Evolutionary conservation across 1,284 basidiomycete species (phyloP).

Genomic region (Moniliella sp.): DNA sequence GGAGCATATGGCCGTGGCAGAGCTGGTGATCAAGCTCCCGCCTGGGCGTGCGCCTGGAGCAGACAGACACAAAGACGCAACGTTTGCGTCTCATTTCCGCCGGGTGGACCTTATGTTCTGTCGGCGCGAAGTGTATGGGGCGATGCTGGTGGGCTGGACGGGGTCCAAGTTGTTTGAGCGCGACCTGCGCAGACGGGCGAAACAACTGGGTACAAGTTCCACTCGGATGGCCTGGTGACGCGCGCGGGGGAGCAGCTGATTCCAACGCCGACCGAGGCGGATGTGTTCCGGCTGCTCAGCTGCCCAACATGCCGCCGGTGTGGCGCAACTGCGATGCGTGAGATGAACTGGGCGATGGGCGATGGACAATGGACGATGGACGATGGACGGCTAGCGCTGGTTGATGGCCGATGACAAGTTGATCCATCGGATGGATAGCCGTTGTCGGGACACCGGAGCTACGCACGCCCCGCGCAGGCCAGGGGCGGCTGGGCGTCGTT

Average conservation of each 20-base stretch:
- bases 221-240: constrained; percentile 1
- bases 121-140: constrained; percentile 11
- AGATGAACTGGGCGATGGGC: too few relatives aligned
- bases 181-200: constrained; percentile 13
- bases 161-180: constrained; percentile 14
- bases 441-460: too few relatives aligned
- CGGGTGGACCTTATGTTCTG: constrained; percentile 6
- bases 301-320: constrained; percentile 13
- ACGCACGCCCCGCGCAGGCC: too few relatives aligned
- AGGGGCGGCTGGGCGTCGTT: too few relatives aligned
- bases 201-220: constrained; percentile 8
- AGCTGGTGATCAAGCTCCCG: too few relatives aligned
- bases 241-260: constrained; percentile 3
- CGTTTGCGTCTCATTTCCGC: constrained; percentile 3
- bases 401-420: too few relatives aligned
- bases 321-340: constrained; percentile 21
- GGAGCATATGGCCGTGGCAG: too few relatives aligned
- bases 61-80: too few relatives aligned
- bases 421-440: too few relatives aligned
- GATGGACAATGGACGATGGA: too few relatives aligned
- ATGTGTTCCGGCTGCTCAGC: constrained; percentile 7
- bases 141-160: constrained; percentile 16
- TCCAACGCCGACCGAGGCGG: constrained; percentile 9
- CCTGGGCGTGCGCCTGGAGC: too few relatives aligned
- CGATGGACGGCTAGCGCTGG: too few relatives aligned